Base-by-base conservation (phyloP, 306 rosid species). In the Quercus ilex region DNA sequence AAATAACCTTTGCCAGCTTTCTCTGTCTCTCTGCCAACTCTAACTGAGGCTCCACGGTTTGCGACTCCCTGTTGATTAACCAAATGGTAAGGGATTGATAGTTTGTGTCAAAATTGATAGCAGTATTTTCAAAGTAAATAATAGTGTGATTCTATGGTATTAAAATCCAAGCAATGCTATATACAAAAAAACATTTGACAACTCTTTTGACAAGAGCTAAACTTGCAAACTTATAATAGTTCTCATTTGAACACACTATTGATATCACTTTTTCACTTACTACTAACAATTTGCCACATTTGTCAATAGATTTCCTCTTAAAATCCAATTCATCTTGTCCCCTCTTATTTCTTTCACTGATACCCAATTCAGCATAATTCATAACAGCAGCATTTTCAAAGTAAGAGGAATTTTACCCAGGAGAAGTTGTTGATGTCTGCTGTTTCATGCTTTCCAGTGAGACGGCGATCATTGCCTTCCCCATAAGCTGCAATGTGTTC, bases 1-100 rank as follows among this genome's bases (percentile, higher is more conserved):
- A 91, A 91, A 77, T 91, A 91, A 6, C 93, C 96, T 83, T 87
- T 89, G 0, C 89, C 96, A 1, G 65, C 69, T 63, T 84, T 77
- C 83, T 91, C 93, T 3, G 93, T 91, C 43, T 89, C 96, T 52
- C 96, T 89, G 20, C 93, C 96, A 76, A 89, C 89, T 78, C 96
- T 84, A 55, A 91, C 30, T 0, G 96, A 89, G 3, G 87, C 87
- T 77, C 96, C 96, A 62, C 93, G 90, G 85, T 86, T 84, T 20
- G 89, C 96, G 65, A 91, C 90, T 58, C 93, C 96, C 90, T 89
- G 80, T 19, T 19, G 18, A 41, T 20, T 20, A 70, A 70, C 19
- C 15, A 49, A 55, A 14, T 6, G 17, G 4, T 15, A 14, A 41
- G 26, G 51, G 28, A 25, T 52, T 73, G 4, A 73, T 9, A 49